phyloP scores from a whole-genome alignment of 768 basidiomycete species.

The Phaeotremella fagi region DNA sequence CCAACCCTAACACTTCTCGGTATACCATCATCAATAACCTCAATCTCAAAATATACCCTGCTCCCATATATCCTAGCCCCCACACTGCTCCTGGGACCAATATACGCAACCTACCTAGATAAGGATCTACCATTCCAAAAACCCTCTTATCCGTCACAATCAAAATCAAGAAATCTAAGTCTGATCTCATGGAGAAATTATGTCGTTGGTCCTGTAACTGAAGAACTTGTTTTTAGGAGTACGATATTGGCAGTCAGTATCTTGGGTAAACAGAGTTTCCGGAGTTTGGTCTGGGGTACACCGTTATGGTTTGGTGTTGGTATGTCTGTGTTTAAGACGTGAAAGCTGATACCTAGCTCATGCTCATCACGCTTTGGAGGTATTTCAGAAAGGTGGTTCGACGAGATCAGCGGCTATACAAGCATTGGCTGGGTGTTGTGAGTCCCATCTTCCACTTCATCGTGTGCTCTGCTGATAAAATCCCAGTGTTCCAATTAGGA shows the following conservation, averaged over 20 bases:
- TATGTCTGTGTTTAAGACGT: too few species aligned
- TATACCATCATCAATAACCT: slow-evolving; percentile 2
- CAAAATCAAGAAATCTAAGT: slow-evolving; percentile 1
- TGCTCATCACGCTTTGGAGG: slow-evolving; percentile 85
- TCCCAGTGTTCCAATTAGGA: slow-evolving; percentile 73
- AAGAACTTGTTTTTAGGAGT: slow-evolving; percentile 85
- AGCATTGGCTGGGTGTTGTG: slow-evolving; percentile 53
- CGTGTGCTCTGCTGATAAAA: not conserved
- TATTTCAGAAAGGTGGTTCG: slow-evolving; percentile 68
- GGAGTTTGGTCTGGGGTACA: slow-evolving; percentile 67
- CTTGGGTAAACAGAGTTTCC: slow-evolving; percentile 58
- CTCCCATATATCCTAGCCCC: slow-evolving; percentile 64
- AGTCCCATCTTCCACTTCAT: slow-evolving; percentile 39
- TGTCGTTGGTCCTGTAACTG: slow-evolving; percentile 71
- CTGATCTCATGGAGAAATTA: slow-evolving; percentile 69
- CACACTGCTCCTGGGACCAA: slow-evolving; percentile 68
- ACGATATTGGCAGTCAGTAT: slow-evolving; percentile 72
- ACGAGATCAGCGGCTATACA: slow-evolving; percentile 60
- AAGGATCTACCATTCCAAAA: slow-evolving; percentile 38
- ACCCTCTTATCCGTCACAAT: slow-evolving; percentile 50
- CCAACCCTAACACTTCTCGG: slow-evolving; percentile 8
- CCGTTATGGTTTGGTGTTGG: slow-evolving; percentile 87
- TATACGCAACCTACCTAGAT: slow-evolving; percentile 55
- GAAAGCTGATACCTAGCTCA: too few species aligned
- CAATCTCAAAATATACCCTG: slow-evolving; percentile 4